Percentiles rank a stretch among this genome's conserved stretches.
Conservation (phyloP, 1,139 yeast genomes). For the Kazachstania sp. region DNA sequence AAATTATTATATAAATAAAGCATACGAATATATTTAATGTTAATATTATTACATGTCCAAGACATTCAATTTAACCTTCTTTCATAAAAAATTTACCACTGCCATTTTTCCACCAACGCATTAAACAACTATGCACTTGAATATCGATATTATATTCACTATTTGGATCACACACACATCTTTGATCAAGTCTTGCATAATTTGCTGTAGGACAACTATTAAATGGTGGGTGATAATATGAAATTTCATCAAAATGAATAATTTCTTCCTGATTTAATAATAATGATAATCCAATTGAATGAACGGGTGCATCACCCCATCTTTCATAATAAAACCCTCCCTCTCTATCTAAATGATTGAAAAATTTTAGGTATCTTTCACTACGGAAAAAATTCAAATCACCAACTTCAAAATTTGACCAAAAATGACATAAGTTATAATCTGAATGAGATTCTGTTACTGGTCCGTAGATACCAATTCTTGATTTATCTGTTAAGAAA, state of each 20-base stretch:
- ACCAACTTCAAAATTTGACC: slow-evolving; percentile 92
- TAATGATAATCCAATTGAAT: slow-evolving; percentile 64
- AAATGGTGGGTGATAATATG: slow-evolving; percentile 80
- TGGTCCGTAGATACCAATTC: slow-evolving; percentile 27
- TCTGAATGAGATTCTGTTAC: slow-evolving; percentile 36
- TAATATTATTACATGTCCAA: background rate
- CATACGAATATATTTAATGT: background rate
- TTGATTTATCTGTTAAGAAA: slow-evolving; percentile 57
- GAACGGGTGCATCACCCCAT: slow-evolving; percentile 99
- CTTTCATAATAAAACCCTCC: slow-evolving; percentile 90
- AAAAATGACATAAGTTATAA: slow-evolving; percentile 89
- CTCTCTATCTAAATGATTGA: slow-evolving; percentile 55
- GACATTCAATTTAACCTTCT: slow-evolving; percentile 10
- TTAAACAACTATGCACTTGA: slow-evolving; percentile 59
- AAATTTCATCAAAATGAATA: slow-evolving; percentile 87
- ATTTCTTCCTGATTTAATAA: slow-evolving; percentile 60
- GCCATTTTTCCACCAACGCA: slow-evolving; percentile 81
- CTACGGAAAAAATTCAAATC: slow-evolving; percentile 72
- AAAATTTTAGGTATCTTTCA: slow-evolving; percentile 57
- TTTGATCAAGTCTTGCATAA: slow-evolving; percentile 42
- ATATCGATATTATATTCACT: slow-evolving; percentile 49
- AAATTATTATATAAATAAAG: background rate
- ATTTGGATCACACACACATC: slow-evolving; percentile 61
- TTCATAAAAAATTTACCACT: slow-evolving; percentile 35
- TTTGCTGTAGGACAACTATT: slow-evolving; percentile 64